Evolutionary conservation across 2,329 filamentous ascomycete genomes (phyloP).

Genomic region (Tolypocladium guangdongense): DNA sequence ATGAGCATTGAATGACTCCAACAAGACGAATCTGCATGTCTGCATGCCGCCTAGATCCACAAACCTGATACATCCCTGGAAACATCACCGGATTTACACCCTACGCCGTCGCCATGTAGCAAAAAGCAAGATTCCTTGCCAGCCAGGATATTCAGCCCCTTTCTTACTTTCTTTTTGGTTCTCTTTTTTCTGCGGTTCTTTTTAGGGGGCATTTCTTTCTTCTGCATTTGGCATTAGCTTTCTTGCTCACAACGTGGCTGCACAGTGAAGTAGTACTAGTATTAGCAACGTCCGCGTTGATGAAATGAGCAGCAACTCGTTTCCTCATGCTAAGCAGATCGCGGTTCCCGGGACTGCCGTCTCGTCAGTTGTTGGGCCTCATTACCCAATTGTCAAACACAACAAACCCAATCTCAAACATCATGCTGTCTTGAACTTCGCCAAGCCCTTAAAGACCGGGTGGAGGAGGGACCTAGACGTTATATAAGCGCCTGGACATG

Average conservation of each 20-base stretch:
- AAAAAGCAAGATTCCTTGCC: neutral
- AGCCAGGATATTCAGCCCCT: neutral
- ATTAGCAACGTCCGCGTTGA: neutral
- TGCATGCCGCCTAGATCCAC: neutral
- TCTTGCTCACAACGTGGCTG: neutral
- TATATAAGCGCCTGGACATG: neutral
- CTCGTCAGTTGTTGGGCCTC: neutral
- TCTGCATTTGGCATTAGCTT: neutral
- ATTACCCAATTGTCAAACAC: neutral
- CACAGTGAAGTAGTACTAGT: neutral
- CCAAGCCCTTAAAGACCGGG: slow-evolving; percentile 34
- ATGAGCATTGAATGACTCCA: neutral
- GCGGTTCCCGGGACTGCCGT: neutral
- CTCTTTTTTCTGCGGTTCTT: neutral
- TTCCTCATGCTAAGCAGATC: neutral
- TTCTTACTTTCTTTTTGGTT: no score
- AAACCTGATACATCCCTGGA: neutral
- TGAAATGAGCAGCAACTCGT: neutral
- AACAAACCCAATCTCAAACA: slow-evolving; percentile 2
- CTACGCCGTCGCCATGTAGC: neutral
- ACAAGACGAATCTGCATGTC: neutral
- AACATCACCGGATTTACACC: neutral
- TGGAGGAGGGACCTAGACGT: slow-evolving; percentile 39
- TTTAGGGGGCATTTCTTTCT: neutral
- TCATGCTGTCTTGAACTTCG: neutral